A percentile compares a stretch with the other conserved stretches of the same genome.
These are phyloP conservation scores for Polytrichum commune DNA, from an alignment of 225 moss, liverwort and hornwort genomes.

Conservation along the genomic window DNA sequence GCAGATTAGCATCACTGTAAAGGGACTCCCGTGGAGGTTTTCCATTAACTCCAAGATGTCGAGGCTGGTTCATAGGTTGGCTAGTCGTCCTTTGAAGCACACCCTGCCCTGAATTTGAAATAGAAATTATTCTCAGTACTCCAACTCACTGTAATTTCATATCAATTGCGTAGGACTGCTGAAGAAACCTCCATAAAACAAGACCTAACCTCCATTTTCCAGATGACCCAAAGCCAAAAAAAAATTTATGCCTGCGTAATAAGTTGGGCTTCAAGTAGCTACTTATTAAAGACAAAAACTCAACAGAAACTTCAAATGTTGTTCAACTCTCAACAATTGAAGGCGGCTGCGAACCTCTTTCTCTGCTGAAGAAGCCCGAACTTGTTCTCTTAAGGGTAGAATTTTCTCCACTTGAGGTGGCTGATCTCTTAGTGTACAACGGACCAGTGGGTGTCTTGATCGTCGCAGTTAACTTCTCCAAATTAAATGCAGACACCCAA, in stretches of 20 bases:
- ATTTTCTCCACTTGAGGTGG: constrained; percentile 17
- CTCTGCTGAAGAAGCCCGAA: constrained; percentile 10
- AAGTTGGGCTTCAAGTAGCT: not conserved
- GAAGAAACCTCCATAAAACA: not conserved
- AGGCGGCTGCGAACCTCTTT: constrained; percentile 8
- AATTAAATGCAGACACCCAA: constrained; percentile 29
- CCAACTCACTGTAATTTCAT: too few species aligned
- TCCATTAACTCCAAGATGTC: constrained; percentile 16
- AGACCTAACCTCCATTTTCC: not conserved
- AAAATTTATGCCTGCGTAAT: not conserved
- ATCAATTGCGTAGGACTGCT: not conserved
- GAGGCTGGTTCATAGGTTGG: constrained; percentile 32
- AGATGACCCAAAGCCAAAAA: not conserved
- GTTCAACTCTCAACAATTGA: not conserved
- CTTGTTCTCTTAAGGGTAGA: not conserved
- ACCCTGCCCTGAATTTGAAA: constrained; percentile 11
- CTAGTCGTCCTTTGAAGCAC: constrained; percentile 34
- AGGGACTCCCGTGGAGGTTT: constrained; percentile 4
- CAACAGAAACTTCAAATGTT: not conserved
- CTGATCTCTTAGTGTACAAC: constrained; percentile 9
- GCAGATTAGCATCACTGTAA: constrained; percentile 14
- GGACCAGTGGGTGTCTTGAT: constrained; percentile 26
- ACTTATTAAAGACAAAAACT: not conserved
- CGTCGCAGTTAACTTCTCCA: constrained; percentile 36
- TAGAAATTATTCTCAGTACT: not conserved